Conservation (phyloP, 305 asterid species). For the Salvia sclarea region DNA sequence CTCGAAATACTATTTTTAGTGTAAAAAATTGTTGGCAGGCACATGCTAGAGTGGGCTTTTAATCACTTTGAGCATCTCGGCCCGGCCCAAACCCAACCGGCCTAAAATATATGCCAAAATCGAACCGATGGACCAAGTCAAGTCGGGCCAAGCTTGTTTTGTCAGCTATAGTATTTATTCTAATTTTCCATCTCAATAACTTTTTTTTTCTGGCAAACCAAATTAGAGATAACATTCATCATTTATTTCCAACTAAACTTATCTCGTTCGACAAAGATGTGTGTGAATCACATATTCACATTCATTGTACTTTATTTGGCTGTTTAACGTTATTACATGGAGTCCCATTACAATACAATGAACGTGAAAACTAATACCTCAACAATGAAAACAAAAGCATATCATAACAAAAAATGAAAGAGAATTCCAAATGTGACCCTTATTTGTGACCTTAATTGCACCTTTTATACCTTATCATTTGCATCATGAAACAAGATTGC, state of each 20-base stretch:
- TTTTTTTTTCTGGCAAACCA: no score
- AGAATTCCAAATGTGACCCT: neutral
- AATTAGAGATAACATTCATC: neutral
- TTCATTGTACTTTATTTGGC: no score
- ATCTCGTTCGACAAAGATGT: no score
- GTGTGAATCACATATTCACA: neutral
- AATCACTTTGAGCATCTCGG: no score
- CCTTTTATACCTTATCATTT: neutral
- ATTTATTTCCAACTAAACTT: neutral
- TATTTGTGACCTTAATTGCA: neutral
- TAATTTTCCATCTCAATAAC: neutral
- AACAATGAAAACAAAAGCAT: neutral
- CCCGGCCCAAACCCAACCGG: no score
- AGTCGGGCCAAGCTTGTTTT: no score
- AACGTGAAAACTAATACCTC: neutral
- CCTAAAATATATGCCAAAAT: no score
- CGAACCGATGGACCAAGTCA: no score
- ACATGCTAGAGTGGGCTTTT: no score
- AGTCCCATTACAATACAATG: neutral
- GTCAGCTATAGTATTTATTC: no score
- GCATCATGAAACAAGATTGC: constrained; percentile 7
- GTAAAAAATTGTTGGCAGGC: no score
- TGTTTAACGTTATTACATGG: neutral
- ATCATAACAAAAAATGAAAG: neutral
- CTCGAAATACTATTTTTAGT: no score